Base-by-base conservation (phyloP, 371 early-diverging fungal species). In the Blastocladiella emersonii region DNA sequence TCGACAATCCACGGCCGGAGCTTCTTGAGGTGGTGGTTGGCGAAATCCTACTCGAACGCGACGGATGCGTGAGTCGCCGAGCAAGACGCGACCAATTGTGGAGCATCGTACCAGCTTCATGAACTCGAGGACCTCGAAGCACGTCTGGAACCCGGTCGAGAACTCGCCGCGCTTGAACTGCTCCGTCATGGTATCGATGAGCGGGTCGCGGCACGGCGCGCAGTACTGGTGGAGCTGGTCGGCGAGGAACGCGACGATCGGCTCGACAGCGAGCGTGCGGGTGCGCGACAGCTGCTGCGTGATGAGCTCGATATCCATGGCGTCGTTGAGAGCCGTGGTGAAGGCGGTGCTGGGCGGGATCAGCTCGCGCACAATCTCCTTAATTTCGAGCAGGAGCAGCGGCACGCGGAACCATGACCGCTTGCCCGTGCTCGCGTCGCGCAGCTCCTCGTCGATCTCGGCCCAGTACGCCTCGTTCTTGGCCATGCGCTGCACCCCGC, bases 71-170 rank as follows among this genome's bases (percentile, higher is more conserved):
- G 39, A 39, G 5, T 39, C 8, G 8, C 8, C 5, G 39, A 39
- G 39, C 13, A 13, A 39, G 13, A 8, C 39, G 8, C 5, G 5
- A 5, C 13, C 39, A 13, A 8, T 13, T 39, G 39, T 39, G 55
- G 12, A 55, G 23, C 27, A 25, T 64, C 73, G 64, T 73, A 87
- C 88, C 70, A 89, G 67, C 65, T 86, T 87, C 80, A 89, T 87
- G 44, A 78, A 70, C 66, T 89, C 89, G 32, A 87, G 43, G 10
- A 85, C 78, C 57, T 82, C 78, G 71, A 87, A 87, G 63, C 79
- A 81, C 53, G 73, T 64, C 19, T 79, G 72, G 64, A 89, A 65
- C 0, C 82, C 78, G 34, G 72, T 71, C 4, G 74, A 77, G 64
- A 80, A 72, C 34, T 82, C 67, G 15, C 78, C 77, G 1, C 35